A percentile compares a stretch with the other conserved stretches of the same genome.
Conservation (phyloP, 805 yeast genomes). For the Candida anglica region DNA sequence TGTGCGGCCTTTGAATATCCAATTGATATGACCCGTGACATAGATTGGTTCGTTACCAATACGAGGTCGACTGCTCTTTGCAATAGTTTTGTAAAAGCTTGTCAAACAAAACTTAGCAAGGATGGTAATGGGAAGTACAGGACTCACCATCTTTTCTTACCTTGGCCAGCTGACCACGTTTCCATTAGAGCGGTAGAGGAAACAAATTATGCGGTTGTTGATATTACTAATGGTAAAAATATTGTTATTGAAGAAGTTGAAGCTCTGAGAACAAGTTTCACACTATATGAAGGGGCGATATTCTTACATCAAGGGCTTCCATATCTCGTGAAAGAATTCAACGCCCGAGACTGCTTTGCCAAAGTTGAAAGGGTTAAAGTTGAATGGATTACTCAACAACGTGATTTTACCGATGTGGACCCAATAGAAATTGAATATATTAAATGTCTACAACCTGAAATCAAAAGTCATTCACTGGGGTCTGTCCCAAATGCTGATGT, state of each 20-base stretch:
- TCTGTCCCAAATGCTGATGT: slow-evolving; percentile 26
- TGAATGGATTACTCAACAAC: slow-evolving; percentile 88
- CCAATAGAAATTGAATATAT: slow-evolving; percentile 70
- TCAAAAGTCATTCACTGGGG: no score
- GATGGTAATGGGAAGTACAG: slow-evolving; percentile 27
- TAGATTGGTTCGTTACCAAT: slow-evolving; percentile 49
- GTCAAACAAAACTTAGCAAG: slow-evolving; percentile 32
- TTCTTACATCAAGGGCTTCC: slow-evolving; percentile 92
- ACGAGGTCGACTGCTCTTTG: slow-evolving; percentile 8
- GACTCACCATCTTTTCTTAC: slow-evolving; percentile 50
- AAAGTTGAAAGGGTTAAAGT: slow-evolving; percentile 85
- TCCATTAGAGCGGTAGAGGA: slow-evolving; percentile 82
- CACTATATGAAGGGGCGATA: slow-evolving; percentile 88
- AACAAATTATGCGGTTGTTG: slow-evolving; percentile 83
- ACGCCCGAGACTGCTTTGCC: slow-evolving; percentile 74
- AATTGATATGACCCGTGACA: slow-evolving; percentile 49
- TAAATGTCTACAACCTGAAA: slow-evolving; percentile 44
- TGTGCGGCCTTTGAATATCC: slow-evolving; percentile 93
- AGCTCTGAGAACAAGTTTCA: slow-evolving; percentile 82
- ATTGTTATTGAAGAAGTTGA: slow-evolving; percentile 85
- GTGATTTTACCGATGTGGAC: slow-evolving; percentile 93
- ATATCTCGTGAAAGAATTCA: slow-evolving; percentile 79
- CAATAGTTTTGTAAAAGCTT: slow-evolving; percentile 24
- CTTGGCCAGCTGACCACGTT: slow-evolving; percentile 78
- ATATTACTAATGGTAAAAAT: slow-evolving; percentile 73